Percentiles rank a stretch among this genome's conserved stretches.
These are phyloP conservation scores for Tetradesmus obliquus DNA, from an alignment of 139 green algal genomes.

Conservation along the genomic window DNA sequence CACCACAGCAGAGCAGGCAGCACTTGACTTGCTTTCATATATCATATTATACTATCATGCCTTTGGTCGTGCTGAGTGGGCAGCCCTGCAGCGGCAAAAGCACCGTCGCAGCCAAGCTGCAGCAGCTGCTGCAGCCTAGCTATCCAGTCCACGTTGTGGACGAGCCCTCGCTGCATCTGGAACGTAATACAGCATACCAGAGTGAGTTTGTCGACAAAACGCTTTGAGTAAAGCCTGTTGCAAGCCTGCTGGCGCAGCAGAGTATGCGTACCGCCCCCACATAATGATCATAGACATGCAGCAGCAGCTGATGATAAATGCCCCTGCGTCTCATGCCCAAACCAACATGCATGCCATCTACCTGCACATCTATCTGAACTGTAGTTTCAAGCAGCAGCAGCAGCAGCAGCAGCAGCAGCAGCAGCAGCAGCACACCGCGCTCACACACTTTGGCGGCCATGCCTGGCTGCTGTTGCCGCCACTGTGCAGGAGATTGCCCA, in stretches of 20 bases:
- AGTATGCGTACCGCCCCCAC: background rate
- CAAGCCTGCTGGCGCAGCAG: background rate
- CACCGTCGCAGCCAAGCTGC: slow-evolving; percentile 63
- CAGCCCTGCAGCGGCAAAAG: slow-evolving; percentile 91
- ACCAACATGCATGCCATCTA: too few species aligned
- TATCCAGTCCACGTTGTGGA: slow-evolving; percentile 74
- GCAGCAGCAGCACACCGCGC: too few species aligned
- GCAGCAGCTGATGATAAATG: background rate
- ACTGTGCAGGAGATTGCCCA: too few species aligned
- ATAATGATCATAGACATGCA: background rate
- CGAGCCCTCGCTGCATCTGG: slow-evolving; percentile 79
- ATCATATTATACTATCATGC: slow-evolving; percentile 9
- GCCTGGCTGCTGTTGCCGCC: too few species aligned
- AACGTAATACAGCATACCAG: slow-evolving; percentile 77
- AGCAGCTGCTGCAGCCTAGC: slow-evolving; percentile 49
- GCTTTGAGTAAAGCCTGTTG: background rate
- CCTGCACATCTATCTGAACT: too few species aligned
- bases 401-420: too few species aligned
- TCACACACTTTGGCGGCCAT: too few species aligned
- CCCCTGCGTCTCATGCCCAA: too few species aligned
- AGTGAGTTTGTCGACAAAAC: slow-evolving; percentile 43
- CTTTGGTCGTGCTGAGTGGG: slow-evolving; percentile 87
- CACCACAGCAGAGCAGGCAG: background rate
- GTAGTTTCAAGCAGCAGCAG: too few species aligned
- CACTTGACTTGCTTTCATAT: too few species aligned